phyloP scores from a whole-genome alignment of 805 yeast genomes.

The Lachancea sp. region DNA sequence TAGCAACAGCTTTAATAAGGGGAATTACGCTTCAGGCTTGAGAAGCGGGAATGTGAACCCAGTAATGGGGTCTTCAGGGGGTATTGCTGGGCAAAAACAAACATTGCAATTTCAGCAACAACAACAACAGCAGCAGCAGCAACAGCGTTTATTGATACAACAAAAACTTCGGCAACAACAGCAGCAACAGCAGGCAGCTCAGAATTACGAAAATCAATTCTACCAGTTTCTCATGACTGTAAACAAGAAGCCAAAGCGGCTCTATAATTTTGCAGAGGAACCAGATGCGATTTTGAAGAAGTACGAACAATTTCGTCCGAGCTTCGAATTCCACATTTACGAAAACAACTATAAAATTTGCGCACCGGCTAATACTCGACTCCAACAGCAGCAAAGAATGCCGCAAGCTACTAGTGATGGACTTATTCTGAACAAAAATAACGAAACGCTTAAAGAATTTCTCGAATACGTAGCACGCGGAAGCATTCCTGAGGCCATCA shows the following conservation, averaged over 20 bases:
- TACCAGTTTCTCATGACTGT: slow-evolving; percentile 32
- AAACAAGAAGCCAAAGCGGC: slow-evolving; percentile 38
- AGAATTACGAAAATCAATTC: slow-evolving; percentile 38
- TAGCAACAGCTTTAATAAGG: background rate
- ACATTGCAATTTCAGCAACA: slow-evolving; percentile 1
- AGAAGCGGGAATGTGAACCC: slow-evolving; percentile 22
- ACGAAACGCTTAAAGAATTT: slow-evolving; percentile 73
- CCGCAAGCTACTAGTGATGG: slow-evolving; percentile 48
- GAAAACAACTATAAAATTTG: slow-evolving; percentile 90
- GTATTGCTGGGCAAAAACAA: slow-evolving; percentile 12
- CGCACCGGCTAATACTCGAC: slow-evolving; percentile 45
- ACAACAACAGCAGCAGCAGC: slow-evolving; percentile 11
- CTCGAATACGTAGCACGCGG: slow-evolving; percentile 73
- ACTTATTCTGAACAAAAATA: slow-evolving; percentile 64
- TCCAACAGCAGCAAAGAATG: slow-evolving; percentile 34
- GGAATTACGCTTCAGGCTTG: slow-evolving; percentile 4
- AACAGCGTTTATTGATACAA: slow-evolving; percentile 20
- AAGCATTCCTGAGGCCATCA: slow-evolving; percentile 80
- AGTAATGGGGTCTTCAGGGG: slow-evolving; percentile 12
- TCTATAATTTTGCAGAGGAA: slow-evolving; percentile 60
- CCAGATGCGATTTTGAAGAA: slow-evolving; percentile 68
- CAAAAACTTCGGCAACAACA: slow-evolving; percentile 26
- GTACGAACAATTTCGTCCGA: slow-evolving; percentile 70
- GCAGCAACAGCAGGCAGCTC: slow-evolving; percentile 37
- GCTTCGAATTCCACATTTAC: slow-evolving; percentile 83